phyloP scores from a whole-genome alignment of 2,329 filamentous ascomycete species.

The Scedosporium apiospermum region DNA sequence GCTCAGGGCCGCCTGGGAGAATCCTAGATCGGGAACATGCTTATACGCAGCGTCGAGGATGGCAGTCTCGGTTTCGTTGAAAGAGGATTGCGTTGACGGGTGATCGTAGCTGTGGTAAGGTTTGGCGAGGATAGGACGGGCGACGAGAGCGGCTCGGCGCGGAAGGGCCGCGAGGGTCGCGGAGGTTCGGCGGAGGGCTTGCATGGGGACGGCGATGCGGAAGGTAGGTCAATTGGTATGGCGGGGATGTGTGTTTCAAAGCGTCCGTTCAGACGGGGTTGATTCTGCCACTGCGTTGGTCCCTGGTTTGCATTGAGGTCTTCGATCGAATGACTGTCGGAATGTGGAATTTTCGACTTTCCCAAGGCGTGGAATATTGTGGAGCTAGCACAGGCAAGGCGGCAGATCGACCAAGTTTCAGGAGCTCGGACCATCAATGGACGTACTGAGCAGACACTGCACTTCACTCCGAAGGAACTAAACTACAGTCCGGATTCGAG shows the following conservation, averaged over 20 bases:
- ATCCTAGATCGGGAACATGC: conserved; percentile 75
- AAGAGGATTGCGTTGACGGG: conserved; percentile 46
- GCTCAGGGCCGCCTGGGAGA: conserved; percentile 63
- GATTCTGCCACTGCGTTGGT: too few species aligned
- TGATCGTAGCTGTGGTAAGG: conserved; percentile 69
- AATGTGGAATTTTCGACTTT: not conserved
- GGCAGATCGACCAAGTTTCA: too few species aligned
- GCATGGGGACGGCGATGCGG: not conserved
- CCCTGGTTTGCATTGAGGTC: not conserved
- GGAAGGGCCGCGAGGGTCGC: not conserved
- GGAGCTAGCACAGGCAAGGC: too few species aligned
- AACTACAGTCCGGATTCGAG: too few species aligned
- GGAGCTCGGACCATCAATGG: too few species aligned
- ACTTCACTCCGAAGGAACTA: too few species aligned
- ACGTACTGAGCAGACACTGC: too few species aligned
- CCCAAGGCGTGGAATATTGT: too few species aligned
- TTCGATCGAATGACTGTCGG: not conserved
- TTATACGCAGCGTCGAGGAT: conserved; percentile 75
- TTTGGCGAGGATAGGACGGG: not conserved
- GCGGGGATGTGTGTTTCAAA: too few species aligned
- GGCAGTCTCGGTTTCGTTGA: conserved; percentile 57
- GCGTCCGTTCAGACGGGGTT: too few species aligned
- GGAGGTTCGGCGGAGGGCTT: conserved; percentile 1
- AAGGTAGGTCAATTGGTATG: not conserved
- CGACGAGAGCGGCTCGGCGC: not conserved